phyloP scores from a whole-genome alignment of 2,329 filamentous ascomycete genomes.

The Botrytis sinoallii region DNA sequence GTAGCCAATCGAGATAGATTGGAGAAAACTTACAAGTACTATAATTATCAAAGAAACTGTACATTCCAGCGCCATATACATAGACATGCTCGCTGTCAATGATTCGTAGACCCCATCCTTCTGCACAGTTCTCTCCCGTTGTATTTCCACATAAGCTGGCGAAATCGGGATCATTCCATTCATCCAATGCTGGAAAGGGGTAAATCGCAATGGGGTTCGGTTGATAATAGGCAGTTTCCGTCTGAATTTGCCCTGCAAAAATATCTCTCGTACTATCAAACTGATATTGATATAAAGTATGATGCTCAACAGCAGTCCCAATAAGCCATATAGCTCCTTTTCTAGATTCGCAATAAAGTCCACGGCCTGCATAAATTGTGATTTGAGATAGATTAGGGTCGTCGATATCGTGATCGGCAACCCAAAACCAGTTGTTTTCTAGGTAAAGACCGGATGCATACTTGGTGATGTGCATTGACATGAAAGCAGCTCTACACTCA shows the following conservation, averaged over 20 bases:
- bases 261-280: conserved; percentile 40
- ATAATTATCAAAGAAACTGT: conserved; percentile 20
- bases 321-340: conserved; percentile 48
- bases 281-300: conserved; percentile 52
- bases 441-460: conserved; percentile 46
- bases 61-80: conserved; percentile 18
- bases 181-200: background rate
- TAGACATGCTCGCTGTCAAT: background rate
- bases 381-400: conserved; percentile 48
- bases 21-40: background rate
- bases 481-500: conserved; percentile 38
- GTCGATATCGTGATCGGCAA: conserved; percentile 45
- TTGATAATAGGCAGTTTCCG: conserved; percentile 27
- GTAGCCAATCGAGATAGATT: too few species aligned
- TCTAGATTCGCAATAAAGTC: conserved; percentile 46
- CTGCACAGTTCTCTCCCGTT: conserved; percentile 9
- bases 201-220: conserved; percentile 9
- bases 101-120: conserved; percentile 19
- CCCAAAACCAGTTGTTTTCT: conserved; percentile 50
- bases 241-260: conserved; percentile 31
- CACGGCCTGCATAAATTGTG: conserved; percentile 51
- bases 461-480: conserved; percentile 38
- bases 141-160: background rate
- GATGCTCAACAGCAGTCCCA: conserved; percentile 48
- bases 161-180: conserved; percentile 19